Evolutionary conservation across 2,329 filamentous ascomycete species (phyloP).

Genomic region (Pseudogymnoascus sp.): DNA sequence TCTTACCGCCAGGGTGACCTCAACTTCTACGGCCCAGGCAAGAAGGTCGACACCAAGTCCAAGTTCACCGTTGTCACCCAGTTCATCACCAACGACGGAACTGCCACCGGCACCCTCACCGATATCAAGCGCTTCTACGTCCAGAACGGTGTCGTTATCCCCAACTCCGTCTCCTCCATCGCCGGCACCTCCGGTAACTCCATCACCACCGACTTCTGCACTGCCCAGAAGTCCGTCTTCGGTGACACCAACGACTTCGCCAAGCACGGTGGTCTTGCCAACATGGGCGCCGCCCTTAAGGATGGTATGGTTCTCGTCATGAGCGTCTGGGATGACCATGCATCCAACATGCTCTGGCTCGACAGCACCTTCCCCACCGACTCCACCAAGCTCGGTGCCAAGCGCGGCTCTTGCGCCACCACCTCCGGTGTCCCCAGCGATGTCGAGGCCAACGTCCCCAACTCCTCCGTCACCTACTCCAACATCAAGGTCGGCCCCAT

Average conservation of each 20-base stretch:
- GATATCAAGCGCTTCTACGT: conserved; percentile 52
- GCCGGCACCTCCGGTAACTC: conserved; percentile 40
- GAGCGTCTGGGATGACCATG: conserved; percentile 49
- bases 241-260: conserved; percentile 46
- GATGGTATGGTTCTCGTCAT: conserved; percentile 59
- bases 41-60: conserved; percentile 45
- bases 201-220: conserved; percentile 52
- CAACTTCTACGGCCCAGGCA: conserved; percentile 48
- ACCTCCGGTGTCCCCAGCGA: conserved; percentile 44
- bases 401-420: conserved; percentile 47
- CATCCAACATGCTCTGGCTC: conserved; percentile 66
- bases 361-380: conserved; percentile 56
- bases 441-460: conserved; percentile 39
- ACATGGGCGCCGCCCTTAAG: conserved; percentile 47
- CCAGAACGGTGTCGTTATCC: conserved; percentile 45
- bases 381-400: conserved; percentile 38
- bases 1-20: conserved; percentile 50
- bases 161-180: conserved; percentile 41
- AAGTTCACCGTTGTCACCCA: conserved; percentile 53
- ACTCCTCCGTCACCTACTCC: conserved; percentile 36
- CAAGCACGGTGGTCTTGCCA: conserved; percentile 46
- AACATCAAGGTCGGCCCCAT: conserved; percentile 29
- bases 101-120: conserved; percentile 31
- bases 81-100: conserved; percentile 39
- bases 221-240: conserved; percentile 47